Conservation (phyloP, 2,329 filamentous ascomycete species). For the Aspergillus intermedius region DNA sequence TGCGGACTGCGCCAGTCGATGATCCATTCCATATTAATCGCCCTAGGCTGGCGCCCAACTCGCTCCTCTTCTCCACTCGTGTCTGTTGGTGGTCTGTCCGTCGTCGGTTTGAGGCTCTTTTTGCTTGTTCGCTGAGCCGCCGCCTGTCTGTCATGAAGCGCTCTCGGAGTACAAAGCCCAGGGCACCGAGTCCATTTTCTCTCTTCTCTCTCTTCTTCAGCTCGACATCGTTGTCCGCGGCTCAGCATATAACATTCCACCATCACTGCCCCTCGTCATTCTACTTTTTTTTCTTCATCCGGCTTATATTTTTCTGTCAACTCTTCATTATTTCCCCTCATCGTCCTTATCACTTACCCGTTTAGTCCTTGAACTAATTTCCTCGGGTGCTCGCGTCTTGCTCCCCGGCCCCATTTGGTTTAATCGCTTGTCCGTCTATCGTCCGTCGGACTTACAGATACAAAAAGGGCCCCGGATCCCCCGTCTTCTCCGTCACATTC, state of each 20-base stretch:
- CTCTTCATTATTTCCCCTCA: background rate
- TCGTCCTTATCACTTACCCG: background rate
- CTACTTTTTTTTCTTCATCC: background rate
- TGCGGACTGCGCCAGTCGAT: background rate
- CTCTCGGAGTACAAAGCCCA: background rate
- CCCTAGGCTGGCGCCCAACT: background rate
- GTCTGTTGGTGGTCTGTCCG: conserved; percentile 1
- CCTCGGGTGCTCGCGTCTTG: background rate
- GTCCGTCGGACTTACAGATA: background rate
- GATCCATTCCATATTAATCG: background rate
- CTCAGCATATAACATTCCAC: background rate
- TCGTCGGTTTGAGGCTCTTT: conserved; percentile 4
- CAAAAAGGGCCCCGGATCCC: background rate
- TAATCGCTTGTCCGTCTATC: background rate
- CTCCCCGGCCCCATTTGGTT: background rate
- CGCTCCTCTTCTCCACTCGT: conserved; percentile 3
- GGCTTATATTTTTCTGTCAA: background rate
- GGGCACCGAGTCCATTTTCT: background rate
- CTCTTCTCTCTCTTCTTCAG: background rate
- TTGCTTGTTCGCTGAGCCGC: background rate
- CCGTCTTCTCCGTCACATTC: background rate
- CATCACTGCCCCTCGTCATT: background rate
- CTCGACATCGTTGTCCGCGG: background rate
- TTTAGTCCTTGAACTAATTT: background rate
- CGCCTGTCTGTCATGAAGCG: background rate